phyloP scores from a whole-genome alignment of 2,329 filamentous ascomycete species.

The Nemania abortiva region DNA sequence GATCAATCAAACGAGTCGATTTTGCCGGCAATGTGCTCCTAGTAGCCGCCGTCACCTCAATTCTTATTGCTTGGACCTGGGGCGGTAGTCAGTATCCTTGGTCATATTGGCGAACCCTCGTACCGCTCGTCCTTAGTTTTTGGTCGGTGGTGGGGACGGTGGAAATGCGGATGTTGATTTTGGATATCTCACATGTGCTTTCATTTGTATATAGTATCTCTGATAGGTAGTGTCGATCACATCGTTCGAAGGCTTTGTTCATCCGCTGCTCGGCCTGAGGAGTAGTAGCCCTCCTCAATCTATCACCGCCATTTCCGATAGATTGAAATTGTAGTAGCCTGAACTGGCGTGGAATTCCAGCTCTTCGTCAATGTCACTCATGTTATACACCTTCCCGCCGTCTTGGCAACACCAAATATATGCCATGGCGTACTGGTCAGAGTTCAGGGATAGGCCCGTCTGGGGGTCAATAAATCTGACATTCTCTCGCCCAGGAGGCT shows the following conservation, averaged over 20 bases:
- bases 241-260: too few species aligned
- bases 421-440: background rate
- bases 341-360: background rate
- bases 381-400: constrained; percentile 5
- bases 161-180: too few species aligned
- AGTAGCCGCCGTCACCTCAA: constrained; percentile 28
- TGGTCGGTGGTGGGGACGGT: too few species aligned
- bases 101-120: constrained; percentile 33
- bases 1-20: constrained; percentile 41
- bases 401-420: background rate
- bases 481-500: background rate
- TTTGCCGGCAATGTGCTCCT: constrained; percentile 39
- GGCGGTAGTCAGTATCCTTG: constrained; percentile 31
- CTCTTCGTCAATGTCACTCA: constrained; percentile 9
- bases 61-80: constrained; percentile 38
- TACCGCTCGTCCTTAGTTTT: constrained; percentile 36
- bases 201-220: too few species aligned
- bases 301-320: constrained; percentile 11
- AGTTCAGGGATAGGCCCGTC: constrained; percentile 13
- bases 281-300: too few species aligned
- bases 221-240: too few species aligned
- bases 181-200: too few species aligned
- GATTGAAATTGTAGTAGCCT: background rate
- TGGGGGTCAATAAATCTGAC: constrained; percentile 9
- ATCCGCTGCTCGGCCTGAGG: too few species aligned